Conservation (phyloP, 495 filamentous ascomycete genomes). For the Penicillium argentinense region DNA sequence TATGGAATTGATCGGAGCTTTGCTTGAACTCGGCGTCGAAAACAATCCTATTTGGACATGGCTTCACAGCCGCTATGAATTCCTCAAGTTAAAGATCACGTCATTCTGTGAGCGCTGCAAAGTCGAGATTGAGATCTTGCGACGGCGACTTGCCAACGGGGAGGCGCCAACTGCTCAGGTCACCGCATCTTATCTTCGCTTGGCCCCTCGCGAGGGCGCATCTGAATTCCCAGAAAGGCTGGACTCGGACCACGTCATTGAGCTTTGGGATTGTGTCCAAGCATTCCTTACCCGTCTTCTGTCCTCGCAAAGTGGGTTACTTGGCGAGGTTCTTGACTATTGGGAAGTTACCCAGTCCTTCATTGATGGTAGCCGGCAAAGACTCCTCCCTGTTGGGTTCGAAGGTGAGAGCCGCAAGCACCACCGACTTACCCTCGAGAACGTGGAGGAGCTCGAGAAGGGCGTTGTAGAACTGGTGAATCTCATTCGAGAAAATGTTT, state of each 20-base stretch:
- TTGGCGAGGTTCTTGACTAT: slow-evolving; percentile 88
- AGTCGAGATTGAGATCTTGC: slow-evolving; percentile 87
- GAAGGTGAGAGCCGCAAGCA: slow-evolving; percentile 82
- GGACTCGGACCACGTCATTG: slow-evolving; percentile 74
- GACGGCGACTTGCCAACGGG: slow-evolving; percentile 71
- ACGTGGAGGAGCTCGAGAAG: slow-evolving; percentile 69
- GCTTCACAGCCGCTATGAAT: slow-evolving; percentile 84
- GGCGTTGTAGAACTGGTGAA: slow-evolving; percentile 77
- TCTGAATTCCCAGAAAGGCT: slow-evolving; percentile 55
- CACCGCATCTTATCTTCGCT: slow-evolving; percentile 70
- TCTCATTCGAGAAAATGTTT: slow-evolving; percentile 74
- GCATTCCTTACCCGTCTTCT: slow-evolving; percentile 67
- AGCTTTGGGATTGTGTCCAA: slow-evolving; percentile 85
- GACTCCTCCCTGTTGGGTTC: slow-evolving; percentile 75
- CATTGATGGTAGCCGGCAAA: slow-evolving; percentile 82
- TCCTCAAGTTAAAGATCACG: slow-evolving; percentile 79
- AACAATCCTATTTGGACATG: slow-evolving; percentile 96
- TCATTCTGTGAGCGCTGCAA: slow-evolving; percentile 76
- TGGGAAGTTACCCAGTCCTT: slow-evolving; percentile 92
- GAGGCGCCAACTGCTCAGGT: slow-evolving; percentile 68
- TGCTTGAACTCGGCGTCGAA: slow-evolving; percentile 88
- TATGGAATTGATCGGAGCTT: slow-evolving; percentile 82
- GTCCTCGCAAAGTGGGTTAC: slow-evolving; percentile 69
- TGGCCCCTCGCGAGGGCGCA: slow-evolving; percentile 61
- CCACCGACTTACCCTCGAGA: slow-evolving; percentile 74